Conservation (phyloP, 2,329 filamentous ascomycete species). For the Leptographium galeiforme region DNA sequence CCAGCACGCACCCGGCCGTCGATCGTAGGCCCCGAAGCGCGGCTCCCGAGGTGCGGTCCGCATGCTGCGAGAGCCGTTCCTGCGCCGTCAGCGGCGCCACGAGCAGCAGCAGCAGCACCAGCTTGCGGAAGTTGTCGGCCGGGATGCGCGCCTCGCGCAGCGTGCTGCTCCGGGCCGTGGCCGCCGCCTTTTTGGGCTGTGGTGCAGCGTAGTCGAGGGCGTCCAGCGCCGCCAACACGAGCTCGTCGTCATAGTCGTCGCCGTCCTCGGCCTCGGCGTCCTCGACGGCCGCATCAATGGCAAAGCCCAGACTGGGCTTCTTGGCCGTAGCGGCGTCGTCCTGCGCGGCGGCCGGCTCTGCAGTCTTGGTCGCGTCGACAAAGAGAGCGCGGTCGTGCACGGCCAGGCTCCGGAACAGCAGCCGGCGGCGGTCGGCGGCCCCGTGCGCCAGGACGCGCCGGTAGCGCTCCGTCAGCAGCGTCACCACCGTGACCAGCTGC, state of each 20-base stretch:
- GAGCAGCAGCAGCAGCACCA: conserved; percentile 57
- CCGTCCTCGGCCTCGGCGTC: conserved; percentile 39
- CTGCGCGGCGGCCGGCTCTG: conserved; percentile 5
- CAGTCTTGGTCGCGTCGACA: conserved; percentile 9
- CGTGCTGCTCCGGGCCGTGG: conserved; percentile 14
- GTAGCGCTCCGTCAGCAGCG: conserved; percentile 59
- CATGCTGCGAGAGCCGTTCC: conserved; percentile 50
- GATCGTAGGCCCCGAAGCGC: conserved; percentile 45
- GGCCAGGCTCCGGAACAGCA: conserved; percentile 59
- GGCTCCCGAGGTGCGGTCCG: conserved; percentile 38
- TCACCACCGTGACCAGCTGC: conserved; percentile 58
- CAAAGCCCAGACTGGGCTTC: conserved; percentile 23
- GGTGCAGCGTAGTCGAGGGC: conserved; percentile 43
- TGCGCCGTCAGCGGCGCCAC: conserved; percentile 51
- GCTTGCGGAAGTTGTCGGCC: conserved; percentile 56
- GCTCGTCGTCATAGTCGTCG: conserved; percentile 37
- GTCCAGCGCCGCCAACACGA: conserved; percentile 57
- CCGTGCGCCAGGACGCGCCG: conserved; percentile 46
- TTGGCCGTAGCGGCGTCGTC: not conserved
- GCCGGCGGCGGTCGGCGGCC: conserved; percentile 43
- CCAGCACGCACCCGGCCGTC: conserved; percentile 51
- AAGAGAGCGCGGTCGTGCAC: conserved; percentile 51
- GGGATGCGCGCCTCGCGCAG: conserved; percentile 57
- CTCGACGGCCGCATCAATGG: conserved; percentile 30
- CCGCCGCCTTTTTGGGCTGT: conserved; percentile 20